Percentiles rank a stretch among this genome's conserved stretches.
Evolutionary conservation across 2,329 filamentous ascomycete species (phyloP).

Genomic region (Epichloe gansuensis): DNA sequence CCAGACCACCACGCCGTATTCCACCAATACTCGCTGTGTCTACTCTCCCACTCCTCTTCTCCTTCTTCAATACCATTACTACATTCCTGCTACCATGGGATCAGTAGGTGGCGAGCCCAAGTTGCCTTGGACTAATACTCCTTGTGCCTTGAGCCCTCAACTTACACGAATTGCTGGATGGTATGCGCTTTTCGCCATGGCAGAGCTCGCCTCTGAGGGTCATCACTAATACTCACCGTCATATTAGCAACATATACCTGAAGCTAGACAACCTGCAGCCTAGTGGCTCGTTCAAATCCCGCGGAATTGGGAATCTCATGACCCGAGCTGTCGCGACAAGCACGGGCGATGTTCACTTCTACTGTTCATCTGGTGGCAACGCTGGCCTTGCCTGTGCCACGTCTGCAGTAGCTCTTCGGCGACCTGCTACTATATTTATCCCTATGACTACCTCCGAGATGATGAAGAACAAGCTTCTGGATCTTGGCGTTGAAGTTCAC

Average conservation of each 20-base stretch:
- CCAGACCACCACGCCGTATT: background rate
- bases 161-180: conserved; percentile 61
- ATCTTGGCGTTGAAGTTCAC: conserved; percentile 56
- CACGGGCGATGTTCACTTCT: conserved; percentile 49
- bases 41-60: background rate
- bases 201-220: background rate
- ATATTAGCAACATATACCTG: conserved; percentile 57
- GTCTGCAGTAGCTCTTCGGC: conserved; percentile 50
- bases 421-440: conserved; percentile 63
- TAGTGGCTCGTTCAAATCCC: conserved; percentile 75
- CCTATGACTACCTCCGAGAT: conserved; percentile 50
- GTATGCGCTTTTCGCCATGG: conserved; percentile 28
- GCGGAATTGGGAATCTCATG: conserved; percentile 62
- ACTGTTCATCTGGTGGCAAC: conserved; percentile 70
- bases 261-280: conserved; percentile 81
- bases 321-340: conserved; percentile 23
- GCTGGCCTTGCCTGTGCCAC: conserved; percentile 72
- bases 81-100: conserved; percentile 21
- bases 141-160: conserved; percentile 51
- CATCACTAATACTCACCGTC: background rate
- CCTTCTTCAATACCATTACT: background rate
- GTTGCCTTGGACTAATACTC: conserved; percentile 58
- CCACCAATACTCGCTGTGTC: background rate
- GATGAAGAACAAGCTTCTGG: conserved; percentile 59
- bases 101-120: conserved; percentile 25